Conservation (phyloP, 345 rosid species). For the Salix koriyanagi region DNA sequence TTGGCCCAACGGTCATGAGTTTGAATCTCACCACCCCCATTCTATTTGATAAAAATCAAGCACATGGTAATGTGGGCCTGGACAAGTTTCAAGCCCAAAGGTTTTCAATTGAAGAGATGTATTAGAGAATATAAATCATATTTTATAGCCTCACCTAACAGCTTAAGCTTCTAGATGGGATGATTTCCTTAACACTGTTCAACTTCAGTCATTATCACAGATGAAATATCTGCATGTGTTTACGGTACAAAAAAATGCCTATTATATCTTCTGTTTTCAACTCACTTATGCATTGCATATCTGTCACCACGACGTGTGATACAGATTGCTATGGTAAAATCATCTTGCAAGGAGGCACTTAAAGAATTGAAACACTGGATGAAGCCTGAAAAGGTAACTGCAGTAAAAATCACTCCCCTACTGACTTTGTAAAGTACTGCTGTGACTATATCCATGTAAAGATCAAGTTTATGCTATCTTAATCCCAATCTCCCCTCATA, state of each 20-base stretch:
- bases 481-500: not conserved
- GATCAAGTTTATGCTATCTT: not conserved
- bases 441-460: no score
- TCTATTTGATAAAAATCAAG: no score
- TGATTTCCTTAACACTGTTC: not conserved
- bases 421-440: not conserved
- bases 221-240: not conserved
- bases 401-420: not conserved
- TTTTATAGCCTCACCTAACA: no score
- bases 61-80: no score
- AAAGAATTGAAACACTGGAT: slow-evolving; percentile 70
- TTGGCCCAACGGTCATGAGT: no score
- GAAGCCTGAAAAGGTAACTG: slow-evolving; percentile 63
- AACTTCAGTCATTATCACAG: not conserved
- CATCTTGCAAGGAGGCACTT: slow-evolving; percentile 55
- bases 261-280: no score
- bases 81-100: no score
- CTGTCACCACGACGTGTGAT: slow-evolving; percentile 2
- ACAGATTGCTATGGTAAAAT: slow-evolving; percentile 56
- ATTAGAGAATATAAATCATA: no score
- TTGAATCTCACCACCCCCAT: no score
- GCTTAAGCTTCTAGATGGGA: no score
- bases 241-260: not conserved
- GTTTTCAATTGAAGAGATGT: no score
- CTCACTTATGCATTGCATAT: not conserved